Base-by-base conservation (phyloP, 1,284 basidiomycete species). In the Agaricales sp. region DNA sequence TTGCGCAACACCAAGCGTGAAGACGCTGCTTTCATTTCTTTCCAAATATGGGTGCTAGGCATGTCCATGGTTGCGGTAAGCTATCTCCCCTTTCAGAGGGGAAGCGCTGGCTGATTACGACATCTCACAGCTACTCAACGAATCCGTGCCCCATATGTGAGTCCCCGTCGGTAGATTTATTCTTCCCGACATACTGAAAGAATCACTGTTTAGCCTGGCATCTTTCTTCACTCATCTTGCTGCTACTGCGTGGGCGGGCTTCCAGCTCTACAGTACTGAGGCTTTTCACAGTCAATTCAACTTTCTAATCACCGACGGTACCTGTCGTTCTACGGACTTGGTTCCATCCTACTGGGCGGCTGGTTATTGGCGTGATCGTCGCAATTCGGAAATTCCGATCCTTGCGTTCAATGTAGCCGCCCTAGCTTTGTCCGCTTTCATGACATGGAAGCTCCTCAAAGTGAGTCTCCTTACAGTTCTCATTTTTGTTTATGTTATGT, bases 1-100 rank as follows among this genome's bases (percentile, higher is more conserved):
- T 69, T 88, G 47, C 67, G 68, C 49, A 76, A 87, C 59, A 86
- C 83, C 18, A 77, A 85, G 58, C 80, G 87, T 20, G 85, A 88
- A 59, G 87, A 89, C 57, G 65, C 86, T 52, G 73, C 81, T 13
- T 87, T 88, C 61, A 80, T 88, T 46, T 71, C 73, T 8, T 90
- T 88, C 67, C 84, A 88, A 55, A 66, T 86, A 50, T 89, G 87
- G 87, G 77, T 87, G 1, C 66, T 89, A 19, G 84, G 82, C 30
- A 84, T 89, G 80, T 87, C 85, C 2, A 55, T 84, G 37, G 81
- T 87, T 43, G 87, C 86, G 21, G 44, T 57, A 43, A 24, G 2
- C 26, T 14, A 30, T 30, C 14, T 14, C 26, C 45, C 20, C 2
- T 45, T 30, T 37, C 43, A 18, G 4, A 47, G 39, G 8, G 4